Evolutionary conservation across 1,284 basidiomycete species (phyloP).

Genomic region (Fomitiporia mediterranea): DNA sequence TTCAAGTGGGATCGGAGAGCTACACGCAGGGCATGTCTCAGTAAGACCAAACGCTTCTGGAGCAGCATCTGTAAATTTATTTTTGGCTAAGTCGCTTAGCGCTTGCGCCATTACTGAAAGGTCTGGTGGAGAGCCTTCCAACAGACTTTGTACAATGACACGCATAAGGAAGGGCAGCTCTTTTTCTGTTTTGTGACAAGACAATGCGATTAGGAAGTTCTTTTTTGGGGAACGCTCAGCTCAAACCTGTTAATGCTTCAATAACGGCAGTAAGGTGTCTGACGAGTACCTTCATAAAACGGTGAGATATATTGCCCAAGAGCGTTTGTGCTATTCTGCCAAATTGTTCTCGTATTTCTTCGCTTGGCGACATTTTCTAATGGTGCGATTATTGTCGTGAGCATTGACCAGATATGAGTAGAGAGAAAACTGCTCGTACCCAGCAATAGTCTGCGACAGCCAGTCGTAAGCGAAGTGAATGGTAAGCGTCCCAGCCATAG

Average conservation of each 20-base stretch:
- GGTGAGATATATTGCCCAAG: constrained; percentile 47
- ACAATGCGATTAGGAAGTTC: neutral
- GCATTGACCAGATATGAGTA: neutral
- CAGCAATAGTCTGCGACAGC: constrained; percentile 58
- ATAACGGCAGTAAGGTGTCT: constrained; percentile 49
- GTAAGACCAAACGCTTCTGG: constrained; percentile 29
- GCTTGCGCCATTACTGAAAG: constrained; percentile 6
- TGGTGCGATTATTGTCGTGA: neutral
- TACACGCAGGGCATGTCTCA: constrained; percentile 68
- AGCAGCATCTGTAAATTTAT: constrained; percentile 4
- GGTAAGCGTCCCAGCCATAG: constrained; percentile 53
- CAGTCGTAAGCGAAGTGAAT: constrained; percentile 51
- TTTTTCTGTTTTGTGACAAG: constrained; percentile 17
- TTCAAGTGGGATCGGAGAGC: constrained; percentile 48
- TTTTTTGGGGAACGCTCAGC: constrained; percentile 16
- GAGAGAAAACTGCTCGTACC: constrained; percentile 37
- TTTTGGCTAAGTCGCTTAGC: constrained; percentile 6
- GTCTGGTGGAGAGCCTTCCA: constrained; percentile 15
- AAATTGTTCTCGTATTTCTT: constrained; percentile 40
- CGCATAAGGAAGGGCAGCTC: constrained; percentile 20
- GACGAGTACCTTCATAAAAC: constrained; percentile 50
- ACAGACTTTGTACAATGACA: constrained; percentile 18
- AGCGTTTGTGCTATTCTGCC: constrained; percentile 47
- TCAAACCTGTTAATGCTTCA: constrained; percentile 43
- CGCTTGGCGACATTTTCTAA: constrained; percentile 43